These are phyloP conservation scores for Globisporangium viniferum DNA, from an alignment of 352 stramenopile genomes.

Conservation along the genomic window DNA sequence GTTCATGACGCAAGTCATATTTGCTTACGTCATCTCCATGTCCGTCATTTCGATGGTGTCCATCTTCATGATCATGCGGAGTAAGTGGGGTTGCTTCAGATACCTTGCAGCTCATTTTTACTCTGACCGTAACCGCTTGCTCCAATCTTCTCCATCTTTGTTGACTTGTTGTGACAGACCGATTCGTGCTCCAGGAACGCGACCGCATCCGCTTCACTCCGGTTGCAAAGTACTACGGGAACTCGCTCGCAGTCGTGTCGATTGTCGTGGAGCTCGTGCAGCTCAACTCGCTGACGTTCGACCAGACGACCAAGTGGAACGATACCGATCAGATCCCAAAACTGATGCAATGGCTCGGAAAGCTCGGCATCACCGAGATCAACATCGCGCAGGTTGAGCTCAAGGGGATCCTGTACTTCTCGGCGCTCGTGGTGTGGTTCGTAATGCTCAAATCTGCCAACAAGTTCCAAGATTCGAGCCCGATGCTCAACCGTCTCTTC, in stretches of 20 bases:
- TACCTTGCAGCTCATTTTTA: not conserved
- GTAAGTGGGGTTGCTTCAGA: slow-evolving; percentile 10
- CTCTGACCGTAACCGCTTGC: not conserved
- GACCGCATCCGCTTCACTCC: slow-evolving; percentile 45
- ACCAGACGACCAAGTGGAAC: slow-evolving; percentile 50
- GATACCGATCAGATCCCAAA: slow-evolving; percentile 41
- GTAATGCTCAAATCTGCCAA: slow-evolving; percentile 67
- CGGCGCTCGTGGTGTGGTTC: slow-evolving; percentile 35
- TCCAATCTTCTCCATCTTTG: not conserved
- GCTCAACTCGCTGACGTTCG: slow-evolving; percentile 59
- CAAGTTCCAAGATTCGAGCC: slow-evolving; percentile 62
- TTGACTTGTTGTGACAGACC: slow-evolving; percentile 24
- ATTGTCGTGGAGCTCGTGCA: slow-evolving; percentile 55
- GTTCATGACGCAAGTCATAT: slow-evolving; percentile 42
- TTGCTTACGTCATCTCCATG: slow-evolving; percentile 29
- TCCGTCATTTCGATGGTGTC: slow-evolving; percentile 36
- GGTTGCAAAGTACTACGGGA: slow-evolving; percentile 48
- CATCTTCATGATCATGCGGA: slow-evolving; percentile 17
- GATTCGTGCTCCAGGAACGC: slow-evolving; percentile 53
- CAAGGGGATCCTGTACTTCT: slow-evolving; percentile 30
- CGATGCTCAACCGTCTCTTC: slow-evolving; percentile 41
- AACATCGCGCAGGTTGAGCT: slow-evolving; percentile 34
- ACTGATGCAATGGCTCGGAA: slow-evolving; percentile 37
- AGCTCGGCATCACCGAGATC: slow-evolving; percentile 33
- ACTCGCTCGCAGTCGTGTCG: slow-evolving; percentile 34